Conservation (phyloP, 169 alveolate genomes). For the Plasmodium vinckei region DNA sequence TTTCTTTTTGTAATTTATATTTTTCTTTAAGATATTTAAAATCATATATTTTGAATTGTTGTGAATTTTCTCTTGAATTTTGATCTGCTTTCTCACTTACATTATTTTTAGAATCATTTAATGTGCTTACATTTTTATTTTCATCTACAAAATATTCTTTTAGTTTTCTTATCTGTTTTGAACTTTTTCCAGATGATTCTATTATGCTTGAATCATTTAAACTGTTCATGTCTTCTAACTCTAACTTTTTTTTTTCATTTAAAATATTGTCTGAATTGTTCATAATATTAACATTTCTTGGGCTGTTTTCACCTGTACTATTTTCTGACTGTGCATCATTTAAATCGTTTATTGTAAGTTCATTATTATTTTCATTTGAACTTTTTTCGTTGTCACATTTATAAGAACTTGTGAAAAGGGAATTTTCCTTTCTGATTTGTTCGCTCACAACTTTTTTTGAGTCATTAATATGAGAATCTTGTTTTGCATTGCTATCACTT, state of each 20-base stretch:
- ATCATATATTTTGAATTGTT: conserved; percentile 5
- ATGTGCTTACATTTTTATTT: background rate
- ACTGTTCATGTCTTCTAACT: background rate
- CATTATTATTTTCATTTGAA: background rate
- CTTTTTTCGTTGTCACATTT: background rate
- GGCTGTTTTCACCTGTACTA: background rate
- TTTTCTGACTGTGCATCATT: background rate
- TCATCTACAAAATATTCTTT: conserved; percentile 28
- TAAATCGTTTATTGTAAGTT: background rate
- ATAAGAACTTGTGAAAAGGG: background rate
- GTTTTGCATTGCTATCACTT: background rate
- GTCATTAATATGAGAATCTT: background rate
- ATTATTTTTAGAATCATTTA: conserved; percentile 9
- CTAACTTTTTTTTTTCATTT: background rate
- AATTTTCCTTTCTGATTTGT: background rate
- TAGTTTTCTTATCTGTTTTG: conserved; percentile 33
- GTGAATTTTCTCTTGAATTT: background rate
- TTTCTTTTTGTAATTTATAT: conserved; percentile 51
- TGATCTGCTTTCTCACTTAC: background rate
- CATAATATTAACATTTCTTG: background rate
- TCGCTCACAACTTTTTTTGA: background rate
- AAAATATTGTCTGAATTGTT: conserved; percentile 1
- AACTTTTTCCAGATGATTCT: conserved; percentile 10
- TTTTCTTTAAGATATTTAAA: conserved; percentile 24
- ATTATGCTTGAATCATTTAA: background rate